Base-by-base conservation (phyloP, 2,329 filamentous ascomycete genomes). In the Atkinsonella texensis region DNA sequence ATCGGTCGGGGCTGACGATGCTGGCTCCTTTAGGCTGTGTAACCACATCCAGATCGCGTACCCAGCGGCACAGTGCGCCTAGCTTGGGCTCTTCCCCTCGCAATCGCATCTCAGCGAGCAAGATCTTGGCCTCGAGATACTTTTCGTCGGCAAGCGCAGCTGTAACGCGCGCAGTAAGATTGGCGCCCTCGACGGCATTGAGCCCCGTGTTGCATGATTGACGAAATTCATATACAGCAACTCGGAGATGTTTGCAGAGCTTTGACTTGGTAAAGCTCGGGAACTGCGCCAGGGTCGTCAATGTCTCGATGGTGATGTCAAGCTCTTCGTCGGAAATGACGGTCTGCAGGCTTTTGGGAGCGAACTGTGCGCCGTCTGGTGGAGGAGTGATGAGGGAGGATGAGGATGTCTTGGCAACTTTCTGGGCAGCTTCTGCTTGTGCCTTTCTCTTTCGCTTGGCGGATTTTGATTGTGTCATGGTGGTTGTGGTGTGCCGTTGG, bases 41-140 rank as follows among this genome's bases (percentile, higher is more conserved):
- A 48, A 85, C 78, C 23, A 85, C 78, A 58, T 87, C 83, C 28
- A 87, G 68, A 60, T 85, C 83, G 52, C 84, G 75, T 4, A 87
- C 83, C 84, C 84, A 87, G 52, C 84, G 78, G 63, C 83, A 86
- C 8, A 87, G 65, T 1, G 83, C 81, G 18, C 84, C 84, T 0
- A 87, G 67, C 57, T 84, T 84, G 0, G 83, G 83, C 17, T 77
- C 74, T 55, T 86, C 75, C 3, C 72, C 69, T n/a, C 83, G 71
- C 17, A 87, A 80, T 32, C 76, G 74, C 83, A 87, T 87, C 67
- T 87, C 83, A 0, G 83, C 77, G 1, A 87, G 73, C 13, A 85
- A 62, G 15, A 87, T 74, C 49, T 74, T 74, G 5, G 83, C 81
- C n/a, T 86, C 83, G 10, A 71, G 73, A 56, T 81, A 84, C 60